These are phyloP conservation scores for Blastobotrys peoriensis DNA, from an alignment of 805 yeast genomes.

Conservation along the genomic window DNA sequence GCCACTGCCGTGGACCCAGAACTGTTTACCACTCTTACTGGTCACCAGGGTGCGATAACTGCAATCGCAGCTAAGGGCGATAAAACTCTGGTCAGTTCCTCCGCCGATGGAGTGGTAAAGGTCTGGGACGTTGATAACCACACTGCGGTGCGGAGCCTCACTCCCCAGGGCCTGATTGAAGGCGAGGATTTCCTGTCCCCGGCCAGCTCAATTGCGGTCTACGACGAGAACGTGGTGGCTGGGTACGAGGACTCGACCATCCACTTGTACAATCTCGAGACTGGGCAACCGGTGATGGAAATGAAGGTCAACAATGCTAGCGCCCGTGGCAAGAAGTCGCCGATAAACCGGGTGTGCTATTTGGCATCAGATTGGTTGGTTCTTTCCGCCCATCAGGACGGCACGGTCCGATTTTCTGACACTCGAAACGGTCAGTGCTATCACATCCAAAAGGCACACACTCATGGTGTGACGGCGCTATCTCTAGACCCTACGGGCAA, in stretches of 20 bases:
- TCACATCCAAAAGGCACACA: background rate
- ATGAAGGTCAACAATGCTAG: slow-evolving; percentile 9
- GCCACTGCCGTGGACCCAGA: background rate
- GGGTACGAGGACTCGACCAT: slow-evolving; percentile 18
- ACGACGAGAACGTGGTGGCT: slow-evolving; percentile 15
- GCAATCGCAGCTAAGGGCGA: slow-evolving; percentile 1
- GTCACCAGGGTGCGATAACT: background rate
- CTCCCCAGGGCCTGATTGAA: background rate
- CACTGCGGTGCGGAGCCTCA: background rate
- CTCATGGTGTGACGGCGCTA: background rate
- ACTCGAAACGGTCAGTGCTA: slow-evolving; percentile 4
- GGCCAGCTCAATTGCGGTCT: background rate
- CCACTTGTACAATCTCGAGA: slow-evolving; percentile 16
- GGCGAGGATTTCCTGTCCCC: background rate
- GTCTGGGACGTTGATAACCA: slow-evolving; percentile 17
- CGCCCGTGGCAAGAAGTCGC: background rate
- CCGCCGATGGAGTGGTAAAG: slow-evolving; percentile 21
- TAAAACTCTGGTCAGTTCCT: slow-evolving; percentile 17
- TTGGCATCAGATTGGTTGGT: background rate
- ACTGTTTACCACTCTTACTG: background rate
- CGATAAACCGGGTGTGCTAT: background rate
- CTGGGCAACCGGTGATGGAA: slow-evolving; percentile 10
- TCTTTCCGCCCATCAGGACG: slow-evolving; percentile 8
- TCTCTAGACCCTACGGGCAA: background rate
- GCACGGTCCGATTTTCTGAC: slow-evolving; percentile 5